Evolutionary conservation across 768 basidiomycete genomes (phyloP), one percentile per base, ranked within the genome.

Genomic region (Rhodosporidiobolus sp.): DNA sequence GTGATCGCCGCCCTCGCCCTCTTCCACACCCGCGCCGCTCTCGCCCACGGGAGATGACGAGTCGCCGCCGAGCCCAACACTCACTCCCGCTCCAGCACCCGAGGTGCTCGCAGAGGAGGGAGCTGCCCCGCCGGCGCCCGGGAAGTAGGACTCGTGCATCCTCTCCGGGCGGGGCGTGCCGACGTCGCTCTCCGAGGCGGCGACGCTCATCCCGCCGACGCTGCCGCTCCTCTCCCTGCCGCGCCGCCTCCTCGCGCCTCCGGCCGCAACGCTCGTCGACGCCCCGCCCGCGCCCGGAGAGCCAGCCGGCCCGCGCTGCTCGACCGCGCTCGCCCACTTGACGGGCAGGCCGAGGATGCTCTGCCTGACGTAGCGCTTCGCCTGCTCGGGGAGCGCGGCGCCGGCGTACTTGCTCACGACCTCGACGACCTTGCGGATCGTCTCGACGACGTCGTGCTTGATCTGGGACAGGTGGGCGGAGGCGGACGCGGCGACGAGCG

Each of bases 331-430:
- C 17, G 89, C 88, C 90, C 91, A 93, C n/a, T 88, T 83, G 71
- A 87, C 87, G 0, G 92, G 92, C n/a, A 94, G 82, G 55, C 86
- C 85, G 22, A 94, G 82, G 53, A 94, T 90, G 78, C 91, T 90
- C 0, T 86, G 85, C 19, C 90, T 83, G 46, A 94, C 91, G 30
- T 87, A 86, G 3, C 83, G 81, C 48, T 88, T 85, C 0, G 92
- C 92, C 12, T 89, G 92, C 79, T 92, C 93, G 0, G 91, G 92
- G 11, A 95, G 84, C 0, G 92, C 90, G 0, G 89, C 86, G 17
- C 93, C 93, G 0, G 92, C 90, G 74, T 94, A 92, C 71, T 88
- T 89, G 68, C 86, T 87, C 26, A 94, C 88, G 24, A 94, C 89
- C 68, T 91, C 90, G 22, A 95, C 92, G 26, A 92, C 92, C 78